Evolutionary conservation across 2,329 filamentous ascomycete species (phyloP), one percentile per base, ranked within the genome.

Genomic region (Nigrospora oryzae): DNA sequence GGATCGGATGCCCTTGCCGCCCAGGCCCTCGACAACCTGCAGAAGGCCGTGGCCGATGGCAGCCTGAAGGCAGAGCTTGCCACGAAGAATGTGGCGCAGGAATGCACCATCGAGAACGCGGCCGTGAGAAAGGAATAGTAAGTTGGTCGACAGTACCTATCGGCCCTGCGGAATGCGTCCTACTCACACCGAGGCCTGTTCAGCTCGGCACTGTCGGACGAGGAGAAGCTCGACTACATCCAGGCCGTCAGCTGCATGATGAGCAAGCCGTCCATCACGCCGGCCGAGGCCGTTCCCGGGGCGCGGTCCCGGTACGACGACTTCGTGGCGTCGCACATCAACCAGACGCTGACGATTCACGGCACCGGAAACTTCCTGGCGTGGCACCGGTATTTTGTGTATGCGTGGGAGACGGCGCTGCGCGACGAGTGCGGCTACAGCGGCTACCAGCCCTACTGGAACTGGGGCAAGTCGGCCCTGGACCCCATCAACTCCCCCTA

Each of bases 401-500:
- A 31, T 15, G 28, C 33, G 4, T 42, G 19, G 19, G 40, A 42
- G 40, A 42, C 14, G 23, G 23, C 23, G 23, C 23, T 28, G 23
- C 23, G 23, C 40, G 40, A 42, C 40, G 40, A 42, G 33, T 42
- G 40, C 34, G 40, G 40, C 40, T 70, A 68, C 50, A 60, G 51
- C 3, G 67, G 66, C 36, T 54, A 59, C n/a, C 59, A 66, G 46
- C 65, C 66, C 11, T 69, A 67, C 55, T 67, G 63, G 63, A 59
- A 62, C 47, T 65, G 59, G 61, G 54, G 54, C 37, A 58, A 60
- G 32, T 64, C 57, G 28, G 57, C 55, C 14, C 48, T 56, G 37
- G 56, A 64, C 44, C 57, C 57, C 5, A 35, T 49, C 13, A 54
- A 53, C 45, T 62, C 56, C 11, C 56, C 58, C 13, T 48, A 65